Evolutionary conservation across 1,284 basidiomycete species (phyloP), one percentile per base, ranked within the genome.

Genomic region (Cutaneotrichosporon cavernicola): DNA sequence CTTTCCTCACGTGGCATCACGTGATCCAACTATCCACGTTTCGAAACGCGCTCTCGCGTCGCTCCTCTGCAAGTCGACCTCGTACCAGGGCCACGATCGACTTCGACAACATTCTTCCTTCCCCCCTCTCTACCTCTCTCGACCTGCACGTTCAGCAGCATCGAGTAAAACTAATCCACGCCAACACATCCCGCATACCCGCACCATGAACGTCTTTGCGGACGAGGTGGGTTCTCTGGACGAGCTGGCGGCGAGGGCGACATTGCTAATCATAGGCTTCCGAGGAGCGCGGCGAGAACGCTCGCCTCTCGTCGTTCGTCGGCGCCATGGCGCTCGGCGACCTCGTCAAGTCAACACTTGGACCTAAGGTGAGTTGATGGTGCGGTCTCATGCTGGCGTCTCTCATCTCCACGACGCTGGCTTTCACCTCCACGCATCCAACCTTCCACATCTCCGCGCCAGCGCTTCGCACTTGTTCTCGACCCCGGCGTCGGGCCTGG

Each of bases 221-320:
- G 80, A 81, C 63, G 77, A 81, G 71, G 80, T 80, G 50, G 26
- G 79, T 76, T 40, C 10, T 5, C 4, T n/a, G 34, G 34, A 10
- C 18, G 5, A 38, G 14, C 22, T 34, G 31, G 32, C 30, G 21
- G 16, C 21, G 47, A 22, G 4, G 26, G 43, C 5, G 3, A 5
- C n/a, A 2, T n/a, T 49, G 50, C 61, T 64, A n/a, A 51, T 43
- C 21, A 14, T 73, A 96, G 90, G 94, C 94, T 43, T 95, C 93
- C 26, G 93, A 97, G 82, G 95, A 98, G 83, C 91, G 93, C 77
- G 93, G 92, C n/a, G 95, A 98, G 83, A 96, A 95, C 85, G 93
- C 96, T 71, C 93, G 97, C 82, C 89, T 99, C 72, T 94, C 94
- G 5, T 97, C 94, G 4, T 99, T 99, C 81, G 92, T 99, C 65